Percentiles rank a stretch among this genome's conserved stretches.
phyloP scores from a whole-genome alignment of 2,329 filamentous ascomycete genomes.

The Colletotrichum sp. region DNA sequence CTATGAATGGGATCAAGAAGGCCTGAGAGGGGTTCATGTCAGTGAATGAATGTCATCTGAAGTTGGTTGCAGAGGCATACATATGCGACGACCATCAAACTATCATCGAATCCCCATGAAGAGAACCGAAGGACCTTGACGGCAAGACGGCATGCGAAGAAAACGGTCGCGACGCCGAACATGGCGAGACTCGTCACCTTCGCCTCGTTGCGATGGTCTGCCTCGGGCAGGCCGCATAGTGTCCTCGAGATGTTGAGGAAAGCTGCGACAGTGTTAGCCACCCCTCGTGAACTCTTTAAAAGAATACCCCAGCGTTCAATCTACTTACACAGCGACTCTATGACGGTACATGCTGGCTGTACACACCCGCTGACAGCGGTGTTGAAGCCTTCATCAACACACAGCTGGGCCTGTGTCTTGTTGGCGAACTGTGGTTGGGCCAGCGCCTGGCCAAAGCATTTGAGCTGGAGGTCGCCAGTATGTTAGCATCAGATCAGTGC shows the following conservation, averaged over 20 bases:
- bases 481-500: background rate
- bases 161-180: background rate
- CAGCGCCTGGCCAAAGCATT: background rate
- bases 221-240: background rate
- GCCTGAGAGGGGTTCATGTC: background rate
- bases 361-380: background rate
- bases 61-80: too few species aligned
- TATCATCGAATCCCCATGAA: background rate
- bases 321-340: background rate
- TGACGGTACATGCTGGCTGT: background rate
- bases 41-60: background rate
- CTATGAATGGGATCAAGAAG: background rate
- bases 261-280: background rate
- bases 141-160: background rate
- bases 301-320: accelerated
- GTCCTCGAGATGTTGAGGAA: slow-evolving; percentile 8
- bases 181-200: background rate
- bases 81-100: background rate
- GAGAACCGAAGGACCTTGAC: background rate
- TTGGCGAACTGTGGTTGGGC: background rate
- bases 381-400: slow-evolving; percentile 1
- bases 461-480: background rate
- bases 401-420: background rate
- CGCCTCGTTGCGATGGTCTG: background rate
- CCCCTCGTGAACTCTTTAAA: background rate